Conservation (phyloP, 2,329 filamentous ascomycete species). For the Metarhizium anisopliae region DNA sequence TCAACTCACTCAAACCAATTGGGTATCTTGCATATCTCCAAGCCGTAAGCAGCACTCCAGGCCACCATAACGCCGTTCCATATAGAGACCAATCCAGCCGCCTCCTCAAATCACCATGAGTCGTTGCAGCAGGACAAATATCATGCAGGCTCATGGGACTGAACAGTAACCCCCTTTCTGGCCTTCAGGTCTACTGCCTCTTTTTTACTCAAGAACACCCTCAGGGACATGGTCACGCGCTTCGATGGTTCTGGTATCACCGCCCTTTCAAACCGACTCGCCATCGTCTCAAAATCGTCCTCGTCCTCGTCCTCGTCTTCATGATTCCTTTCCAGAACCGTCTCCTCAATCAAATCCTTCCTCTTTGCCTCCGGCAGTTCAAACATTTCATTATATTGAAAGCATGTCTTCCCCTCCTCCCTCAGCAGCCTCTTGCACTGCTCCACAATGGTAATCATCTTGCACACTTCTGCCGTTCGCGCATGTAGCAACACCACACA, state of each 20-base stretch:
- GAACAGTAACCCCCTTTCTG: conserved; percentile 36
- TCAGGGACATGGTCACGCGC: conserved; percentile 44
- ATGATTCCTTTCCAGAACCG: conserved; percentile 23
- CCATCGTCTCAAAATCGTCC: conserved; percentile 48
- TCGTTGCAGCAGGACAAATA: not conserved
- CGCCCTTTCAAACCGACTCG: conserved; percentile 46
- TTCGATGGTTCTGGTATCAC: conserved; percentile 36
- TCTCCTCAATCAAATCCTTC: conserved; percentile 31
- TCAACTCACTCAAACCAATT: not conserved
- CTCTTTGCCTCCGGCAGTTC: conserved; percentile 29
- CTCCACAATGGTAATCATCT: conserved; percentile 61
- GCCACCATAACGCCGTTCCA: not conserved
- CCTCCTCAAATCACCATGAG: not conserved
- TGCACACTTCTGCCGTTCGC: conserved; percentile 43
- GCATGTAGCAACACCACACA: conserved; percentile 41
- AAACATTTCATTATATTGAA: conserved; percentile 49
- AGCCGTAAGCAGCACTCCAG: not conserved
- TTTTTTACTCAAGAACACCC: conserved; percentile 47
- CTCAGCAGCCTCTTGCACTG: conserved; percentile 50
- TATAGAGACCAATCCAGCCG: not conserved
- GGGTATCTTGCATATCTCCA: not conserved
- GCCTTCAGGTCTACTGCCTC: conserved; percentile 47
- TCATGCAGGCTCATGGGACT: conserved; percentile 28
- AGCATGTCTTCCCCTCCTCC: conserved; percentile 38
- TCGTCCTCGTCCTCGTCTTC: conserved; percentile 21